Percentiles rank a stretch among this genome's conserved stretches.
phyloP scores from a whole-genome alignment of 768 basidiomycete genomes.

The Saitozyma podzolica region DNA sequence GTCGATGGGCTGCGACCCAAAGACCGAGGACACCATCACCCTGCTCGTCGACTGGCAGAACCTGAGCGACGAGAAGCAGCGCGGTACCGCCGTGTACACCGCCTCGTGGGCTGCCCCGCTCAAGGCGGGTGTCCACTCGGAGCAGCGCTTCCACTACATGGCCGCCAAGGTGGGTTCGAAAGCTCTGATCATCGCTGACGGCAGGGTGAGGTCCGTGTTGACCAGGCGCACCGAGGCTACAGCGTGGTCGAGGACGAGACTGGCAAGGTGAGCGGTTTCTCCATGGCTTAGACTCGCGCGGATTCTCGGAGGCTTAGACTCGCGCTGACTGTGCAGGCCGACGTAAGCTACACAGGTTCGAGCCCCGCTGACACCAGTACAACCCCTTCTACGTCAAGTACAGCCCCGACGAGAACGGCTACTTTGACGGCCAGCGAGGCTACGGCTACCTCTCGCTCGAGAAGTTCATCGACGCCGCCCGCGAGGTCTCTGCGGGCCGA shows the following conservation, averaged over 20 bases:
- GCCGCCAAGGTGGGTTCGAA: slow-evolving; percentile 68
- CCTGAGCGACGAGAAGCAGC: slow-evolving; percentile 68
- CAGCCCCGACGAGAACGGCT: slow-evolving; percentile 79
- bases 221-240: slow-evolving; percentile 93
- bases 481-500: slow-evolving; percentile 71
- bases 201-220: slow-evolving; percentile 85
- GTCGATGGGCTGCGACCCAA: slow-evolving; percentile 63
- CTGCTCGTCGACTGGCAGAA: slow-evolving; percentile 93
- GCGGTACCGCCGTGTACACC: slow-evolving; percentile 84
- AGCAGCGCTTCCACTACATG: slow-evolving; percentile 95
- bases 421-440: slow-evolving; percentile 91
- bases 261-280: slow-evolving; percentile 63
- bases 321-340: background rate
- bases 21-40: slow-evolving; percentile 93
- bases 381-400: slow-evolving; percentile 88
- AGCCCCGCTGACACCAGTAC: slow-evolving; percentile 52
- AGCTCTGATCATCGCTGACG: background rate
- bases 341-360: slow-evolving; percentile 4
- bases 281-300: slow-evolving; percentile 44
- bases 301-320: slow-evolving; percentile 46
- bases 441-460: slow-evolving; percentile 89
- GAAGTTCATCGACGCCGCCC: slow-evolving; percentile 74
- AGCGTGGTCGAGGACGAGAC: slow-evolving; percentile 81
- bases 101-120: slow-evolving; percentile 88
- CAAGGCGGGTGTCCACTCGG: slow-evolving; percentile 80